Conservation (phyloP, 2,329 filamentous ascomycete genomes). For the Penicillium sp. region DNA sequence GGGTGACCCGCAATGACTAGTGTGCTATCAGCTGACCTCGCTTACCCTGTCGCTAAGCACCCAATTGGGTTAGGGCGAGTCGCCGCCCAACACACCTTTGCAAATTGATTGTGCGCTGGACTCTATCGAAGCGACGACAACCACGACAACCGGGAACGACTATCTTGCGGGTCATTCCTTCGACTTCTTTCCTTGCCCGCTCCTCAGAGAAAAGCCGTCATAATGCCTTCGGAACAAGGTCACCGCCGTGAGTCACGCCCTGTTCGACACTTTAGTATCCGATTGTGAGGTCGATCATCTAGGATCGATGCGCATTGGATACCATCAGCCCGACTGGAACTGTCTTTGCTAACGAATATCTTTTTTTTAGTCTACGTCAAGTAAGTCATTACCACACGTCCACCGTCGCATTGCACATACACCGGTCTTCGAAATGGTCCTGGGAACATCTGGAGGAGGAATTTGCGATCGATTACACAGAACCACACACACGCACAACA, state of each 20-base stretch:
- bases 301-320: conserved; percentile 8
- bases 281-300: conserved; percentile 8
- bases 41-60: conserved; percentile 39
- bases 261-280: conserved; percentile 11
- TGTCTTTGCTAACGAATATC: conserved; percentile 28
- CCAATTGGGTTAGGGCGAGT: conserved; percentile 33
- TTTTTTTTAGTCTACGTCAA: conserved; percentile 71
- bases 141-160: conserved; percentile 41
- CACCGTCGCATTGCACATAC: conserved; percentile 19
- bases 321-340: conserved; percentile 2
- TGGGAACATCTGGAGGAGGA: conserved; percentile 9
- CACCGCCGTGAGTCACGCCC: conserved; percentile 70
- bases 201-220: conserved; percentile 52
- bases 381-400: conserved; percentile 54
- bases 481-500: conserved; percentile 4
- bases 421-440: conserved; percentile 17
- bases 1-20: conserved; percentile 12
- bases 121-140: conserved; percentile 41
- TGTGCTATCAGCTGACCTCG: conserved; percentile 30
- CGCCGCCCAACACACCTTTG: conserved; percentile 33
- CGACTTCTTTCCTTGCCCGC: conserved; percentile 40
- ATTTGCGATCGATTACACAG: conserved; percentile 1
- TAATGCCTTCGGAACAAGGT: conserved; percentile 82
- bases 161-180: conserved; percentile 39
- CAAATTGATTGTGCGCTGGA: conserved; percentile 39